Evolutionary conservation across 495 filamentous ascomycete genomes (phyloP).

Genomic region (Trichoderma asperelloides): DNA sequence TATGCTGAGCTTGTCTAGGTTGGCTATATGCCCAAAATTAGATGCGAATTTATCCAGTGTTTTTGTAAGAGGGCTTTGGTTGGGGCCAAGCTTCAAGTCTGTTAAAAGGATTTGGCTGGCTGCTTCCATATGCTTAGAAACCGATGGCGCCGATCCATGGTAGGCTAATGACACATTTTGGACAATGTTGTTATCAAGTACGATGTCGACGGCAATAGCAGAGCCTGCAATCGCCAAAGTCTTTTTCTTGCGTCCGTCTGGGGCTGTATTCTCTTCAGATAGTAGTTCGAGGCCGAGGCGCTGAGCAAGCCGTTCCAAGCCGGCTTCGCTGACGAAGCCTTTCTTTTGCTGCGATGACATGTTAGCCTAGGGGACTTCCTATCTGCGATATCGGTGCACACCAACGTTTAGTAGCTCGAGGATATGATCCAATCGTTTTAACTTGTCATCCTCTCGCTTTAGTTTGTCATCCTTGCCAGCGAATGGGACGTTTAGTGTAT

Average conservation of each 20-base stretch:
- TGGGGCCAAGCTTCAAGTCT: constrained; percentile 37
- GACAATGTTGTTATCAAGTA: constrained; percentile 41
- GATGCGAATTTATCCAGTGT: constrained; percentile 61
- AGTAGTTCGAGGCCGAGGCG: constrained; percentile 63
- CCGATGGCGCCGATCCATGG: constrained; percentile 36
- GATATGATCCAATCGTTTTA: constrained; percentile 45
- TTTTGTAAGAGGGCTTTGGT: constrained; percentile 47
- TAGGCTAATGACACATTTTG: constrained; percentile 36
- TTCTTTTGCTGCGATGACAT: constrained; percentile 25
- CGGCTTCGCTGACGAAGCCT: constrained; percentile 65
- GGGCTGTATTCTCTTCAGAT: constrained; percentile 50
- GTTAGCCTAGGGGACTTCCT: constrained; percentile 11
- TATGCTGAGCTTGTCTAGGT: constrained; percentile 69
- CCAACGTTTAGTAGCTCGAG: constrained; percentile 31
- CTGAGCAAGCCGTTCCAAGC: constrained; percentile 65
- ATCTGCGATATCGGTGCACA: neutral
- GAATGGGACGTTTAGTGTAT: constrained; percentile 17
- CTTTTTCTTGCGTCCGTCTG: constrained; percentile 31
- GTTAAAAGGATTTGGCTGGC: constrained; percentile 46
- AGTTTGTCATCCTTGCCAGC: constrained; percentile 48
- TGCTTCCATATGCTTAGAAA: constrained; percentile 38
- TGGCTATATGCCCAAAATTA: constrained; percentile 72
- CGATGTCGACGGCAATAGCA: constrained; percentile 46
- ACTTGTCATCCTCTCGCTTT: constrained; percentile 46
- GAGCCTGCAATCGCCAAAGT: constrained; percentile 65